Conservation (phyloP, 345 rosid genomes). For the Salix suchowensis region DNA sequence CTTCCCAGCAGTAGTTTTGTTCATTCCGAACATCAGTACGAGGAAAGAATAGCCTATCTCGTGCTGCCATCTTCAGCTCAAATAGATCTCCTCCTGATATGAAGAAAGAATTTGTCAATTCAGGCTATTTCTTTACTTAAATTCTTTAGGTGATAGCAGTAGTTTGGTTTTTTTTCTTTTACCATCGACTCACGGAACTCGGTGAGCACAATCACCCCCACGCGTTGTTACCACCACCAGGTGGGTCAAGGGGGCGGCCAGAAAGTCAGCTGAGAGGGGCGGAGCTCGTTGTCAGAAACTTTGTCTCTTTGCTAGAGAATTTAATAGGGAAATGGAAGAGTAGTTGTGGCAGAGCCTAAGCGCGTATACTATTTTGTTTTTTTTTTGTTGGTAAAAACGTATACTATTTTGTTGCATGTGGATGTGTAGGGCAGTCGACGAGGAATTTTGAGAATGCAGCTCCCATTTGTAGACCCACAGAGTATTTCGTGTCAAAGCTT, state of each 20-base stretch:
- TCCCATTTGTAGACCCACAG: neutral
- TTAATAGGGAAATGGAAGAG: neutral
- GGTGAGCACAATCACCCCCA: neutral
- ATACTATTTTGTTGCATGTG: neutral
- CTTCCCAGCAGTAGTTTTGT: too few relatives aligned
- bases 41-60: neutral
- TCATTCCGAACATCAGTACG: too few relatives aligned
- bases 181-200: neutral
- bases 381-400: too few relatives aligned
- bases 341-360: neutral
- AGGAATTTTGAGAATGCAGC: neutral
- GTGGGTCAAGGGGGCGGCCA: neutral
- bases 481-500: neutral
- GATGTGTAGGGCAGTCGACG: neutral
- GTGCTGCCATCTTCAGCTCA: neutral
- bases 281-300: neutral
- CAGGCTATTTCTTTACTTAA: neutral
- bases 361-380: too few relatives aligned
- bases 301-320: neutral
- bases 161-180: neutral
- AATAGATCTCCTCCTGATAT: neutral
- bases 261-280: constrained; percentile 3
- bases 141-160: neutral
- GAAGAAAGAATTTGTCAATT: neutral
- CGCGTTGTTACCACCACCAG: neutral